Evolutionary conservation across 352 stramenopile genomes (phyloP).

Genomic region (Globisporangium cederbergense): DNA sequence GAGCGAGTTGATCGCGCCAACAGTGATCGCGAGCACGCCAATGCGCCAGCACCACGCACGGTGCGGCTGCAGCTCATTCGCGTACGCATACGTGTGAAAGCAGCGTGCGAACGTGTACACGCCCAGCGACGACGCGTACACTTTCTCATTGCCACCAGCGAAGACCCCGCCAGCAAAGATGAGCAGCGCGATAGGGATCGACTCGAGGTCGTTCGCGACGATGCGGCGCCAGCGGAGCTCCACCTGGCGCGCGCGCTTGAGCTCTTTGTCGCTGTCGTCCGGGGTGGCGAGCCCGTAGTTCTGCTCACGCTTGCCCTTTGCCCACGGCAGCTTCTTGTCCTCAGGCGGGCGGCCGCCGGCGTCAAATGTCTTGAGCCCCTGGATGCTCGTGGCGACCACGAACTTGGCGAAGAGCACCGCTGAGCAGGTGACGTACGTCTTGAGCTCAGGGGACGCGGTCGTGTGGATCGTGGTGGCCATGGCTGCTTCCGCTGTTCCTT

Average conservation of each 20-base stretch:
- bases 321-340: constrained; percentile 38
- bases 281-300: constrained; percentile 23
- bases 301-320: constrained; percentile 34
- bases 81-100: constrained; percentile 43
- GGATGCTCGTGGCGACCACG: constrained; percentile 38
- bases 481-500: not conserved
- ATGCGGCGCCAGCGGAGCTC: constrained; percentile 45
- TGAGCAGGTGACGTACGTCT: constrained; percentile 52
- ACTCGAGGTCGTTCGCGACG: constrained; percentile 46
- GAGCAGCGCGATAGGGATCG: constrained; percentile 37
- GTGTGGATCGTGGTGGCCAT: constrained; percentile 15
- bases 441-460: constrained; percentile 31
- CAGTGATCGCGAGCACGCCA: constrained; percentile 26
- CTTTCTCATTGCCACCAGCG: constrained; percentile 25
- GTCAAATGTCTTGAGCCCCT: constrained; percentile 49
- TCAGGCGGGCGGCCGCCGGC: constrained; percentile 45
- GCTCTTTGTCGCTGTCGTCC: constrained; percentile 23
- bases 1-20: constrained; percentile 31
- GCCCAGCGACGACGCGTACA: constrained; percentile 26
- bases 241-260: constrained; percentile 19
- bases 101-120: constrained; percentile 36
- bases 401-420: constrained; percentile 69
- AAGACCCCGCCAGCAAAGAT: constrained; percentile 31
- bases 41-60: constrained; percentile 34
- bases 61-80: constrained; percentile 39